Evolutionary conservation across 805 yeast species (phyloP).

Genomic region (Zygoascus flipseniorum): DNA sequence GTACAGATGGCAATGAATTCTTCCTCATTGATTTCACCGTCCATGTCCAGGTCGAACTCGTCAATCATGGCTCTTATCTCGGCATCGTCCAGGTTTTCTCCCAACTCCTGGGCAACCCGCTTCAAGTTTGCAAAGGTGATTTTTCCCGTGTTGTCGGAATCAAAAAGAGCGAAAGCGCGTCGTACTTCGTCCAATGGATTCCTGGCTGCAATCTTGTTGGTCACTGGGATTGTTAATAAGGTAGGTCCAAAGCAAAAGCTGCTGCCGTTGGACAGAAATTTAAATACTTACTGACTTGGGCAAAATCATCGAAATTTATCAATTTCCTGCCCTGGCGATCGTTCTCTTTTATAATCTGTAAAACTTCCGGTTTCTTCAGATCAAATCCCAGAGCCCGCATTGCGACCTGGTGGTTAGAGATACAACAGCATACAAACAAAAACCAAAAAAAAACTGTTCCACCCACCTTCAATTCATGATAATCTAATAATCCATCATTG

Average conservation of each 20-base stretch:
- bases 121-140: constrained; percentile 74
- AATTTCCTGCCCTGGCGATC: constrained; percentile 61
- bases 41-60: constrained; percentile 92
- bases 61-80: constrained; percentile 95
- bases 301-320: constrained; percentile 76
- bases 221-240: constrained; percentile 35
- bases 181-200: constrained; percentile 90
- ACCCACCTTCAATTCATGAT: constrained; percentile 67
- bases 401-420: constrained; percentile 46
- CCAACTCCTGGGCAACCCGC: constrained; percentile 85
- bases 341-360: constrained; percentile 69
- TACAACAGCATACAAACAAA: not conserved
- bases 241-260: constrained; percentile 5
- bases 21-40: constrained; percentile 87
- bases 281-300: constrained; percentile 48
- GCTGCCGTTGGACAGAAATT: constrained; percentile 7
- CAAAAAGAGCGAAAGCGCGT: constrained; percentile 83
- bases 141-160: constrained; percentile 80
- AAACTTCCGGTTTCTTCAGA: constrained; percentile 65
- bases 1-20: constrained; percentile 86
- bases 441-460: not conserved
- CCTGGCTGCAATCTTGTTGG: constrained; percentile 71
- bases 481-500: constrained; percentile 81
- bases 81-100: constrained; percentile 86
- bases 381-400: constrained; percentile 93